These are phyloP conservation scores for Crithidia sp. DNA, from an alignment of 208 protist genomes.

Conservation along the genomic window DNA sequence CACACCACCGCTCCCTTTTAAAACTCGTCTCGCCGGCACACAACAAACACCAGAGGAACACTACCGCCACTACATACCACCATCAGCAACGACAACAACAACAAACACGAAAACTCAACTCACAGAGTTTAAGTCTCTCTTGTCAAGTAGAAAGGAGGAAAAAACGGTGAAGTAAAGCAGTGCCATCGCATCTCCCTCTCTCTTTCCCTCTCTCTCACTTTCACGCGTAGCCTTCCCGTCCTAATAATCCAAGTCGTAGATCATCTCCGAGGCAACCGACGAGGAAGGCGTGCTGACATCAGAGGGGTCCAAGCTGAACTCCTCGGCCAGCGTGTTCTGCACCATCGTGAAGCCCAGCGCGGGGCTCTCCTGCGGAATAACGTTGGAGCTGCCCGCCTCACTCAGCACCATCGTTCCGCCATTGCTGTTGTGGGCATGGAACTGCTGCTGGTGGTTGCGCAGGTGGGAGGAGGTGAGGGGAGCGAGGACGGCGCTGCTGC, in stretches of 20 bases:
- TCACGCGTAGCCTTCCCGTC: background rate
- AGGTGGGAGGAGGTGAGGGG: slow-evolving; percentile 17
- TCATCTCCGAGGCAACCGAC: slow-evolving; percentile 48
- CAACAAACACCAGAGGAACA: too few species aligned
- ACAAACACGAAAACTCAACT: too few species aligned
- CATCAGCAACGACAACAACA: too few species aligned
- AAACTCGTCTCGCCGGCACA: too few species aligned
- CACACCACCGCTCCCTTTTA: too few species aligned
- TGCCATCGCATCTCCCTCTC: too few species aligned
- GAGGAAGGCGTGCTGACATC: slow-evolving; percentile 31
- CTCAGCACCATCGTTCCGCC: background rate
- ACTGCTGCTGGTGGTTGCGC: slow-evolving; percentile 9
- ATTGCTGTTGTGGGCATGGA: slow-evolving; percentile 11
- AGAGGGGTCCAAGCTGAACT: slow-evolving; percentile 73
- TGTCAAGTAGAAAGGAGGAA: too few species aligned
- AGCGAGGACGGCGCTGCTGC: slow-evolving; percentile 15
- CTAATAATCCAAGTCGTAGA: slow-evolving; percentile 36
- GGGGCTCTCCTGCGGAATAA: slow-evolving; percentile 37
- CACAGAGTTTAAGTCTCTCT: too few species aligned
- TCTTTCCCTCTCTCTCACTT: too few species aligned
- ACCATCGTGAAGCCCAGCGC: slow-evolving; percentile 64
- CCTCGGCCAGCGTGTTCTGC: slow-evolving; percentile 55
- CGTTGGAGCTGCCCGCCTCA: slow-evolving; percentile 4
- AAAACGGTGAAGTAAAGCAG: too few species aligned
- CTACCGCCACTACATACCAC: too few species aligned